Percentiles rank a stretch among this genome's conserved stretches.
Conservation (phyloP, 805 yeast genomes). For the Saccharomycopsis sp. region DNA sequence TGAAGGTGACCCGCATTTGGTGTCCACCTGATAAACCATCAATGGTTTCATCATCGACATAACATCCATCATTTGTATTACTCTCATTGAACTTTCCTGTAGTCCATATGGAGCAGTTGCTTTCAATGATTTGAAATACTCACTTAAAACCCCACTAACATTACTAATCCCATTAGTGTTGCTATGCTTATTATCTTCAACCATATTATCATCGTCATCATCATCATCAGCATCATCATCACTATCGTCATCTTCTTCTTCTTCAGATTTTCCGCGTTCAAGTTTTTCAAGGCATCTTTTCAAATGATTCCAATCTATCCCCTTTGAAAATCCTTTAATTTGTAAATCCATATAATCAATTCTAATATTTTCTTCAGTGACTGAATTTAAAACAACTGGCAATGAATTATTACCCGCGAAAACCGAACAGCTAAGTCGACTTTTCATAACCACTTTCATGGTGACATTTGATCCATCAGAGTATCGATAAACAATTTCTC, state of each 20-base stretch:
- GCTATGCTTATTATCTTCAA: not conserved
- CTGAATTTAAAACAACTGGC: conserved; percentile 1
- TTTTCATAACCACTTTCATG: conserved; percentile 4
- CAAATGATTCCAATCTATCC: conserved; percentile 4
- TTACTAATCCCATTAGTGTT: not conserved
- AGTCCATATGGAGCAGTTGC: conserved; percentile 13
- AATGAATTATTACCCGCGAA: not conserved
- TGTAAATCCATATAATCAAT: conserved; percentile 13
- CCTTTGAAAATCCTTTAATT: conserved; percentile 1
- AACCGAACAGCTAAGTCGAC: not conserved
- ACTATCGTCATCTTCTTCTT: not conserved
- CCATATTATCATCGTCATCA: not conserved
- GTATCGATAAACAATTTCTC: conserved; percentile 10
- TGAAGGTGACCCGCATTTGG: conserved; percentile 8
- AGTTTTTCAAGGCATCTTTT: conserved; percentile 3
- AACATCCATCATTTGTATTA: conserved; percentile 13
- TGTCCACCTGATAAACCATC: conserved; percentile 13
- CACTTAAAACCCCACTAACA: not conserved
- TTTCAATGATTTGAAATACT: conserved; percentile 8
- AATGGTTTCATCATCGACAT: conserved; percentile 16
- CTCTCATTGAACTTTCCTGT: conserved; percentile 6
- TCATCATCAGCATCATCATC: conserved; percentile 1
- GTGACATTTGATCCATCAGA: conserved; percentile 11
- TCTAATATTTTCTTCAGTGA: conserved; percentile 12
- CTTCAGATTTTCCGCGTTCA: not conserved